phyloP scores from a whole-genome alignment of 176 grass and related monocot species.

The Guadua angustifolia region DNA sequence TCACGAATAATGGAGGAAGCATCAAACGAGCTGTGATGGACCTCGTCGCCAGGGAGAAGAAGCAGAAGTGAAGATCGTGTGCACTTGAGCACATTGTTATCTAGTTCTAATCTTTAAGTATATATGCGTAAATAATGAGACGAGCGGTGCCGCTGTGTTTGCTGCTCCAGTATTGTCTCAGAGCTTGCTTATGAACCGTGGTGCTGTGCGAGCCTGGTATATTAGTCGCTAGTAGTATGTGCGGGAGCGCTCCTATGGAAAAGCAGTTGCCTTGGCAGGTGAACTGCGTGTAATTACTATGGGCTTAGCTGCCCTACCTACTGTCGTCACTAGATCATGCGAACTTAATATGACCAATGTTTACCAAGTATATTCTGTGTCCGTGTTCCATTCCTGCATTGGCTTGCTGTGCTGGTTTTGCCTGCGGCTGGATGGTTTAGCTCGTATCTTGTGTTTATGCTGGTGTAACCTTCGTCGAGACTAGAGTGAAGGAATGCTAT shows the following conservation, averaged over 20 bases:
- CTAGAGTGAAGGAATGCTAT: neutral
- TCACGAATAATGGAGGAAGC: slow-evolving; percentile 80
- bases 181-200: slow-evolving; percentile 36
- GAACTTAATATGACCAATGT: neutral
- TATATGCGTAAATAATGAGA: slow-evolving; percentile 50
- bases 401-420: neutral
- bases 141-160: neutral
- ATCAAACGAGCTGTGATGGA: slow-evolving; percentile 92
- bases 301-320: neutral
- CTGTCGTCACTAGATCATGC: neutral
- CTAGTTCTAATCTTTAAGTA: slow-evolving; percentile 22
- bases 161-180: slow-evolving; percentile 24
- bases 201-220: slow-evolving; percentile 14
- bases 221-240: neutral
- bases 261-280: slow-evolving; percentile 13
- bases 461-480: neutral
- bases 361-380: neutral
- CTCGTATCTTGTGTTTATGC: neutral
- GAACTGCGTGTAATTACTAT: slow-evolving; percentile 16
- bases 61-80: slow-evolving; percentile 53
- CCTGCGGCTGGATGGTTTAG: neutral
- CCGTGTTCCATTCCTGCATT: neutral
- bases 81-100: slow-evolving; percentile 38
- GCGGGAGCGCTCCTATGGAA: neutral
- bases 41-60: slow-evolving; percentile 80